A percentile compares a stretch with the other conserved stretches of the same genome.
Evolutionary conservation across 768 basidiomycete genomes (phyloP).

Genomic region (Panaeolus cyanescens): DNA sequence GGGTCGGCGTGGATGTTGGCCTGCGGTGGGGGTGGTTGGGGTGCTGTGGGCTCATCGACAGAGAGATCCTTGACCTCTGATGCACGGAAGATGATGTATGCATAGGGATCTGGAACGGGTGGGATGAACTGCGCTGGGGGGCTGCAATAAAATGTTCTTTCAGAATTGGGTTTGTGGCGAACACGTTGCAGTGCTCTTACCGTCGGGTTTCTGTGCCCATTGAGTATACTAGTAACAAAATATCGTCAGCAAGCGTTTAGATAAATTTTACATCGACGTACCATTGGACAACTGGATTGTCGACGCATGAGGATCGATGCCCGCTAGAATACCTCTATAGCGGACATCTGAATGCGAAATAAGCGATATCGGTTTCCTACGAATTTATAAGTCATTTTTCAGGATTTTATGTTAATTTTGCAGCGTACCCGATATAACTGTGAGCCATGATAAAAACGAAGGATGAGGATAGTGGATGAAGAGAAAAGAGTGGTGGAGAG

Average conservation of each 20-base stretch:
- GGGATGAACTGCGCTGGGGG: slow-evolving; percentile 80
- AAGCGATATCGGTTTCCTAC: slow-evolving; percentile 85
- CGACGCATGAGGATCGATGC: slow-evolving; percentile 82
- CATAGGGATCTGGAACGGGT: slow-evolving; percentile 80
- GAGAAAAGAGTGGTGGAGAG: not conserved
- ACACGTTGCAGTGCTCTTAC: slow-evolving; percentile 40
- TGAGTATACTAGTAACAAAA: slow-evolving; percentile 58
- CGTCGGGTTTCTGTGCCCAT: slow-evolving; percentile 88
- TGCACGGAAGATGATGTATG: slow-evolving; percentile 90
- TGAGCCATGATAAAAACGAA: slow-evolving; percentile 53
- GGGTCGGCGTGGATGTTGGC: slow-evolving; percentile 83
- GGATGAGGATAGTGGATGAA: not conserved
- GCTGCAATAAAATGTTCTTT: slow-evolving; percentile 33
- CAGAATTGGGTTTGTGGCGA: not conserved
- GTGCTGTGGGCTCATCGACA: slow-evolving; percentile 68
- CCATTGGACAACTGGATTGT: slow-evolving; percentile 91
- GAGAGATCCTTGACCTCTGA: slow-evolving; percentile 89
- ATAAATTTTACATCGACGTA: slow-evolving; percentile 29
- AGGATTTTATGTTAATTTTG: not conserved
- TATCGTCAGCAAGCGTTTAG: not conserved
- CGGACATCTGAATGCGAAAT: slow-evolving; percentile 91
- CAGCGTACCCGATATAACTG: slow-evolving; percentile 71
- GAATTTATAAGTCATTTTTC: slow-evolving; percentile 6
- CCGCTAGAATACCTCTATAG: slow-evolving; percentile 84
- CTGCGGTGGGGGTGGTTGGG: slow-evolving; percentile 48